Evolutionary conservation across 805 yeast genomes (phyloP), one percentile per base, ranked within the genome.

Genomic region (Ogataea glucozyma): DNA sequence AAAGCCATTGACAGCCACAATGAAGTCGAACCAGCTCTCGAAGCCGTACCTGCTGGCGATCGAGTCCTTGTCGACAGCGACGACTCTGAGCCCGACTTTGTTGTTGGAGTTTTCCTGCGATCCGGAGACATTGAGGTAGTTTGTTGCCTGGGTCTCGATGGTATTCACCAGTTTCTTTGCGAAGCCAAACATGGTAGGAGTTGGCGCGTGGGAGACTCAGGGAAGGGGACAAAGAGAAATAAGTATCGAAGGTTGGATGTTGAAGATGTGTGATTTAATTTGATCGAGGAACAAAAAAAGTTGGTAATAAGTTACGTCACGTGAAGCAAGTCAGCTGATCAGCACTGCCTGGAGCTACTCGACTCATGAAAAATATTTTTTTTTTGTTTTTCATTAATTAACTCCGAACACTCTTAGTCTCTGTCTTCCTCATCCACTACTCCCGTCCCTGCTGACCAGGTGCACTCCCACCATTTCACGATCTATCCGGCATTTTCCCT

Each of bases 21-120:
- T 79, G 60, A 75, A 91, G 61, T 91, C 99, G 58, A 91, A 93
- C 79, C 88, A 85, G 8, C 93, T 73, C 63, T 89, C 95, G 21
- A 93, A 61, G 3, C 85, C 86, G 18, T 71, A 67, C 21, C 65
- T 70, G 6, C 65, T 62, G 12, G 76, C 83, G 11, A 67, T 64
- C 0, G 85, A 76, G 40, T 63, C 66, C 23, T 64, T 60, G 26
- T 65, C 68, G 2, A 78, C 78, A 20, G 70, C 66, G 1, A 85
- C 54, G 2, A 85, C 76, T 27, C 90, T 70, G 38, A 85, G 70
- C 0, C 90, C 93, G 33, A 65, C 54, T 7, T 64, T 57, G 9
- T 57, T 52, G 54, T n/a, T n/a, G n/a, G 35, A 22, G 17, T 47
- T 55, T 17, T 20, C 71, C 59, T 67, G 69, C 0, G 72, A 67